A percentile compares a stretch with the other conserved stretches of the same genome.
Conservation (phyloP, 257 asterid genomes). For the Solanum pimpinellifolium region DNA sequence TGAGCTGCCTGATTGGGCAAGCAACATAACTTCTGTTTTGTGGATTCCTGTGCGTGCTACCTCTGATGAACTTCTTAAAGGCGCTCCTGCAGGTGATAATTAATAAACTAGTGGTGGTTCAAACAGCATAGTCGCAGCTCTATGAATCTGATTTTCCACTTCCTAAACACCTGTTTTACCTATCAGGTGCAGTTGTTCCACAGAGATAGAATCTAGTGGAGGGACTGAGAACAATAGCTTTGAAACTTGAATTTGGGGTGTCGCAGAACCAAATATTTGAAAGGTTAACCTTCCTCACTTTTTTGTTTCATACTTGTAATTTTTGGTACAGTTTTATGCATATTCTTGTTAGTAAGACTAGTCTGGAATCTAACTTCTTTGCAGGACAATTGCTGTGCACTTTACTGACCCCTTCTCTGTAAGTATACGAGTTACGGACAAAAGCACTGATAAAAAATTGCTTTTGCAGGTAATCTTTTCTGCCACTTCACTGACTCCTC, state of each 20-base stretch:
- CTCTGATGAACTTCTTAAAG: slow-evolving; percentile 65
- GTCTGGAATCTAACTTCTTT: slow-evolving; percentile 13
- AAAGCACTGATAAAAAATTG: slow-evolving; percentile 81
- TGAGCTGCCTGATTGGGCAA: slow-evolving; percentile 82
- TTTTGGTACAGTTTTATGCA: not conserved
- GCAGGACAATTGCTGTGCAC: slow-evolving; percentile 94
- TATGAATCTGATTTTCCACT: not conserved
- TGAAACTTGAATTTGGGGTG: slow-evolving; percentile 71
- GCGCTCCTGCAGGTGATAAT: slow-evolving; percentile 73
- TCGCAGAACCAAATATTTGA: slow-evolving; percentile 76
- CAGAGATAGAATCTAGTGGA: slow-evolving; percentile 84
- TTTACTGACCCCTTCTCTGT: slow-evolving; percentile 90
- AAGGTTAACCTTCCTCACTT: slow-evolving; percentile 31
- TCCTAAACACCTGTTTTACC: slow-evolving; percentile 4
- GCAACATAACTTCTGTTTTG: slow-evolving; percentile 61
- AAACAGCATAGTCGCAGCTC: not conserved
- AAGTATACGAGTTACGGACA: slow-evolving; percentile 81
- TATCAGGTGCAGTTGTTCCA: slow-evolving; percentile 45
- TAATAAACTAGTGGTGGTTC: slow-evolving; percentile 1
- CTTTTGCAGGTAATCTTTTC: slow-evolving; percentile 73
- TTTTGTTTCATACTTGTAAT: not conserved
- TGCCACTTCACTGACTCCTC: not conserved
- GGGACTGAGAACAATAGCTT: slow-evolving; percentile 91
- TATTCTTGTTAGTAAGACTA: slow-evolving; percentile 6
- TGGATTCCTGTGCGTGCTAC: slow-evolving; percentile 81